phyloP scores from a whole-genome alignment of 1,284 basidiomycete species.

The Thecaphora thlaspeos region DNA sequence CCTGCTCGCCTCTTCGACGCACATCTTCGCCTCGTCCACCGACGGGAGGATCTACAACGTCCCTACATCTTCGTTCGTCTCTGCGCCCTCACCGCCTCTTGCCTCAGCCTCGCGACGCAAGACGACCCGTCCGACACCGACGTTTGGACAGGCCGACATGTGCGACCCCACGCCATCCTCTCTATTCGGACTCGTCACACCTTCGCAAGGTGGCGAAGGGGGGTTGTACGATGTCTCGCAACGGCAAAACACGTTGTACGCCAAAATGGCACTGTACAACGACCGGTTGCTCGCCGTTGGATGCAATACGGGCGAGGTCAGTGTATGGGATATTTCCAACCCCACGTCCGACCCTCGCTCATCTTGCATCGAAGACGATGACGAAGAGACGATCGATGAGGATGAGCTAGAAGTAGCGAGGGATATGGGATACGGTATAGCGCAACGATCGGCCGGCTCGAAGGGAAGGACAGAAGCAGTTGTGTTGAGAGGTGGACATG shows the following conservation, averaged over 20 bases:
- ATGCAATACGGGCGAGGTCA: slow-evolving; percentile 48
- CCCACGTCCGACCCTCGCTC: not conserved
- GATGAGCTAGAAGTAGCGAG: not conserved
- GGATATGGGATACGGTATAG: slow-evolving; percentile 14
- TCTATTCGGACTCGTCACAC: not conserved
- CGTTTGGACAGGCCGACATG: too few species aligned
- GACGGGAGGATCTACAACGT: slow-evolving; percentile 48
- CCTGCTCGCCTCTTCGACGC: slow-evolving; percentile 28
- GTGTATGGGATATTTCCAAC: slow-evolving; percentile 44
- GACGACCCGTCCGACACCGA: too few species aligned
- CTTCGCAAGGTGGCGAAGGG: slow-evolving; percentile 2
- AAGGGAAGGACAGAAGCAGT: not conserved
- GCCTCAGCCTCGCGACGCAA: too few species aligned
- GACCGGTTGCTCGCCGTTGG: slow-evolving; percentile 51
- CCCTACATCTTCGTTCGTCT: slow-evolving; percentile 17
- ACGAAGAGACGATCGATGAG: not conserved
- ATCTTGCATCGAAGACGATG: not conserved
- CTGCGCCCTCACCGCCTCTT: not conserved
- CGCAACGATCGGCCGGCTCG: slow-evolving; percentile 7
- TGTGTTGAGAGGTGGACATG: slow-evolving; percentile 11
- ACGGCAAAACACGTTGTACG: slow-evolving; percentile 51
- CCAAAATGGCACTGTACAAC: slow-evolving; percentile 47
- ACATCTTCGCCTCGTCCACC: slow-evolving; percentile 46
- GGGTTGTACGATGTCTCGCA: slow-evolving; percentile 42
- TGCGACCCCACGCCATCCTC: too few species aligned